Base-by-base conservation (phyloP, 768 basidiomycete species). In the Termitomyces titanicus region DNA sequence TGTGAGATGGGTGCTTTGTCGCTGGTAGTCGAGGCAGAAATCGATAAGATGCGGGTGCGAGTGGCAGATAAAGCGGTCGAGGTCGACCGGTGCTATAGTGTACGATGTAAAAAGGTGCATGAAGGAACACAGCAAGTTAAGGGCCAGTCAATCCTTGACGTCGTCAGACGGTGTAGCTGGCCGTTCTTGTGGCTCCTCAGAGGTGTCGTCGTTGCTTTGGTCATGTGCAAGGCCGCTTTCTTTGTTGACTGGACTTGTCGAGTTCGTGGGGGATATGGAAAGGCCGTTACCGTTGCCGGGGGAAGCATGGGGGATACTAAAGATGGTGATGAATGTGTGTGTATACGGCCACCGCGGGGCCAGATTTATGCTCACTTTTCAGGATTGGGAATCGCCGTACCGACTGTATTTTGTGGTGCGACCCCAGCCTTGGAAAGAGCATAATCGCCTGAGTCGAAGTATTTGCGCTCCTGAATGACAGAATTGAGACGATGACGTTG, bases 371-470 rank as follows among this genome's bases (percentile, higher is more conserved):
- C 91, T 59, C 67, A 96, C 94, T 92, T 92, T 74, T 98, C 92
- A 27, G 97, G 95, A 71, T 91, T 94, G n/a, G 97, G 96, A 61
- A 98, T 98, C 34, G 94, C 92, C 9, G 95, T 98, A 27, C 97
- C 97, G 53, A 98, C 93, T 3, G 84, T 80, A 60, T 80, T 90
- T 70, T 92, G 91, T 46, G 92, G 87, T n/a, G 88, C 80, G 45
- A 89, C 86, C 25, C 97, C 90, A 3, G 97, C 97, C 72, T 98
- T 98, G 48, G 93, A 94, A 61, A 99, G 79, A 29, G 95, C 95
- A 67, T 98, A 98, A 71, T 99, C 97, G 55, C 97, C 97, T 53
- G 96, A 98, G 74, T 98, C 97, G 71, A 99, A 99, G 76, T 94
- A 99, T 74, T 98, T 98, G 66, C 97, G 91, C 68, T 99, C 96